Evolutionary conservation across 495 filamentous ascomycete species (phyloP).

Genomic region (Tuber umbilicatum): DNA sequence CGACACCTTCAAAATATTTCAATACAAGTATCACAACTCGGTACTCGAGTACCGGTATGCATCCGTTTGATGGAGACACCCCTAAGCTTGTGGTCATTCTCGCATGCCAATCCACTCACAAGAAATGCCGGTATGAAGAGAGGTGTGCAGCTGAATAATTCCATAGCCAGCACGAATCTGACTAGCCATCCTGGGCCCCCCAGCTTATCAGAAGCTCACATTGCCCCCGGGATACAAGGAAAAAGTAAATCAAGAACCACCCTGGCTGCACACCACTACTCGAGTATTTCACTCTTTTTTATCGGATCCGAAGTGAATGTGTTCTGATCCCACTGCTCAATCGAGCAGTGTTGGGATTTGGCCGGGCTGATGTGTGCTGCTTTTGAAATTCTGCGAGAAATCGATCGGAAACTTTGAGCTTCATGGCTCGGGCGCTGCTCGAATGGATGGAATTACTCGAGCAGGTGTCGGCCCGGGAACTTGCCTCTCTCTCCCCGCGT

Average conservation of each 20-base stretch:
- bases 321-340: conserved; percentile 6
- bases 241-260: conserved; percentile 14
- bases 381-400: conserved; percentile 23
- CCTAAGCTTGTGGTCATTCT: not conserved
- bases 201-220: not conserved
- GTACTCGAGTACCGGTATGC: not conserved
- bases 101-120: not conserved
- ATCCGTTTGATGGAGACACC: not conserved
- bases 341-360: not conserved
- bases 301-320: not conserved
- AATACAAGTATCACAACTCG: not conserved
- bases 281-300: conserved; percentile 9
- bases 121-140: not conserved
- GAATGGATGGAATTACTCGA: not conserved
- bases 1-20: not conserved
- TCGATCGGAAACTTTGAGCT: conserved; percentile 17
- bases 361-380: conserved; percentile 7
- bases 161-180: not conserved
- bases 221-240: conserved; percentile 7
- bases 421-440: not conserved
- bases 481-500: not conserved
- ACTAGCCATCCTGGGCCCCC: not conserved
- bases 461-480: not conserved
- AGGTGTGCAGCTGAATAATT: not conserved
- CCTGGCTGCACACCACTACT: conserved; percentile 1